phyloP scores from a whole-genome alignment of 2,329 filamentous ascomycete species.

The Xylaria sp. region DNA sequence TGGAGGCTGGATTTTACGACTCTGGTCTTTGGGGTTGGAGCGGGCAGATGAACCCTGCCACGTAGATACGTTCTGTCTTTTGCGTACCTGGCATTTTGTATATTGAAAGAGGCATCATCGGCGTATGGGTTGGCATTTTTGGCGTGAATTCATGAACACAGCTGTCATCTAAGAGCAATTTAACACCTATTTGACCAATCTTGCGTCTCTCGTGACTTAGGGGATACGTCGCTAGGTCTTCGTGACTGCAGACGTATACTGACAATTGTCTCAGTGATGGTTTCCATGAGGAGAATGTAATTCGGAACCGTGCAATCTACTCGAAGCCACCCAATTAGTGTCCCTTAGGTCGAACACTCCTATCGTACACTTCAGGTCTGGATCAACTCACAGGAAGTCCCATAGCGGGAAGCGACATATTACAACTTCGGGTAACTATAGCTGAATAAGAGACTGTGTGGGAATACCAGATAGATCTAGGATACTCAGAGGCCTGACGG shows the following conservation, averaged over 20 bases:
- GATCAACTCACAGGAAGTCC: background rate
- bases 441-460: background rate
- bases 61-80: background rate
- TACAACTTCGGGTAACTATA: background rate
- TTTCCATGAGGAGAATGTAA: background rate
- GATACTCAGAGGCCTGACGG: background rate
- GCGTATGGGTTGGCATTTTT: slow-evolving; percentile 3
- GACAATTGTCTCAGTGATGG: background rate
- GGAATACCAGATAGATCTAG: no score
- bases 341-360: background rate
- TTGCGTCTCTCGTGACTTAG: background rate
- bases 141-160: slow-evolving; percentile 3
- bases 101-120: slow-evolving; percentile 23
- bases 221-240: background rate
- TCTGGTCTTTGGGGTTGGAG: background rate
- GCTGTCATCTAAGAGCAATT: background rate
- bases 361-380: background rate
- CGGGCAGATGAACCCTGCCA: no score
- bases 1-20: background rate
- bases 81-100: slow-evolving; percentile 18
- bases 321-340: background rate
- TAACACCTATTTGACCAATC: background rate
- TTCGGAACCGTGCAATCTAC: background rate
- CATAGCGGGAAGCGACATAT: background rate
- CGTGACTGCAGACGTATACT: background rate